Percentiles rank a stretch among this genome's conserved stretches.
These are phyloP conservation scores for Chrysoporthe austroafricana DNA, from an alignment of 2,329 filamentous ascomycete genomes.

Conservation along the genomic window DNA sequence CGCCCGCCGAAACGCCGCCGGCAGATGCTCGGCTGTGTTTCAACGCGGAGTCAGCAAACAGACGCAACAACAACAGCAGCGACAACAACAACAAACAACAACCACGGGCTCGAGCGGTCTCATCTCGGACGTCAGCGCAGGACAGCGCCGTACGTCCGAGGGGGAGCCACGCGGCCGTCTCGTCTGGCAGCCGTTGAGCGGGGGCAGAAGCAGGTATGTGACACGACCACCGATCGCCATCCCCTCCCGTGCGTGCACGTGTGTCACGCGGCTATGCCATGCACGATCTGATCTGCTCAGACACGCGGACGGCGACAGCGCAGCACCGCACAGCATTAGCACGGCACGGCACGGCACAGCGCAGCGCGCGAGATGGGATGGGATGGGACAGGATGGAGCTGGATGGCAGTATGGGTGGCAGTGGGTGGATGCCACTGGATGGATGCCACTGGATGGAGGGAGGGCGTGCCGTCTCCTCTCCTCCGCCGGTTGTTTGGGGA, in stretches of 20 bases:
- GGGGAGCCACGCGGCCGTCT: background rate
- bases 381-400: background rate
- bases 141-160: background rate
- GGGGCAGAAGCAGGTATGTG: background rate
- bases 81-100: background rate
- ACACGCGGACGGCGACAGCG: background rate
- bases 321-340: background rate
- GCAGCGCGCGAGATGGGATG: background rate
- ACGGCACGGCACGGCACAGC: background rate
- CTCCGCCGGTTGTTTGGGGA: too few species aligned
- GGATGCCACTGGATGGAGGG: background rate
- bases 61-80: background rate
- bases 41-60: background rate
- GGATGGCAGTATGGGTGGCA: too few species aligned
- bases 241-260: too few species aligned
- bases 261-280: constrained; percentile 5
- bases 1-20: constrained; percentile 25
- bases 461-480: too few species aligned
- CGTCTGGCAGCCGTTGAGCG: background rate
- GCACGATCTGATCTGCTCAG: constrained; percentile 9
- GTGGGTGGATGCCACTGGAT: background rate
- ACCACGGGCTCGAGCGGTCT: background rate
- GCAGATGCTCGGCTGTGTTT: constrained; percentile 8
- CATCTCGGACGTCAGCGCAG: background rate
- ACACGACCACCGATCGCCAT: too few species aligned